Percentiles rank a stretch among this genome's conserved stretches.
These are phyloP conservation scores for Plenodomus lindquistii DNA, from an alignment of 2,329 filamentous ascomycete species.

Conservation along the genomic window DNA sequence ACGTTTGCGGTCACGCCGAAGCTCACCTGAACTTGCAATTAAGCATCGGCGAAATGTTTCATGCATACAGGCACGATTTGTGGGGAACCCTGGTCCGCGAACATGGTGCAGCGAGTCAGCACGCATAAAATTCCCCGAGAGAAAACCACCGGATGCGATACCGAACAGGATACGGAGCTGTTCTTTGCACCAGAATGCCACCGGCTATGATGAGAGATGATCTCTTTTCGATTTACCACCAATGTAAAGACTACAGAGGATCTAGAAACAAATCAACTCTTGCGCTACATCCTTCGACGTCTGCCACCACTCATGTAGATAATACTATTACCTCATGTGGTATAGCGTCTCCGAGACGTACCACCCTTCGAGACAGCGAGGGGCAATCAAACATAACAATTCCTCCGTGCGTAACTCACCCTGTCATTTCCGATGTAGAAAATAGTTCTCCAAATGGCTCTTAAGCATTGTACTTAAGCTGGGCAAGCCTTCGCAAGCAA, in stretches of 20 bases:
- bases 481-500: slow-evolving; percentile 6
- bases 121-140: background rate
- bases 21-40: slow-evolving; percentile 23
- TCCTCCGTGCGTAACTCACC: slow-evolving; percentile 10
- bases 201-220: background rate
- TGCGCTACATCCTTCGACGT: background rate
- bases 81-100: slow-evolving; percentile 9
- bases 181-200: background rate
- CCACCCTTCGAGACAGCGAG: too few species aligned
- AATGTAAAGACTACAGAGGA: background rate
- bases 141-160: background rate
- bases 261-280: too few species aligned
- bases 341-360: background rate
- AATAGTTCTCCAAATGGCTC: background rate
- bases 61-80: slow-evolving; percentile 7
- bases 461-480: slow-evolving; percentile 15
- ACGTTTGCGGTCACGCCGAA: slow-evolving; percentile 3
- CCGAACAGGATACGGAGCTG: background rate
- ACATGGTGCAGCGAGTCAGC: background rate
- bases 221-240: background rate
- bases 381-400: background rate
- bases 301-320: background rate
- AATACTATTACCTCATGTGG: background rate
- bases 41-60: slow-evolving; percentile 25
- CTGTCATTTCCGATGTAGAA: slow-evolving; percentile 9